Evolutionary conservation across 208 protist species (phyloP), one percentile per base, ranked within the genome.

Genomic region (Leishmania aethiopica): DNA sequence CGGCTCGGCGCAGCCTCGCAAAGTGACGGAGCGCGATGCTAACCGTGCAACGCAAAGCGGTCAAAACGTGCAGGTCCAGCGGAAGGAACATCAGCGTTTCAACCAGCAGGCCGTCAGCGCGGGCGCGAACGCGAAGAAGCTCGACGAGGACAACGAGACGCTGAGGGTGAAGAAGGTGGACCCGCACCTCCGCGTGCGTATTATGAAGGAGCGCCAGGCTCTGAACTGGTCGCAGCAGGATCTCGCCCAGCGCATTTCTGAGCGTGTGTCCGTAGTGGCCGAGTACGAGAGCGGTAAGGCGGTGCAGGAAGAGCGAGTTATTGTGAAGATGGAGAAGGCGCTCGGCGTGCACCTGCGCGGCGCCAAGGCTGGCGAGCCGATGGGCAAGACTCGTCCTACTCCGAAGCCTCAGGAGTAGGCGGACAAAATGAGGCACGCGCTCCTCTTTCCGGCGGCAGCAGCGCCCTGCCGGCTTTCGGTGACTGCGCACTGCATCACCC

Each of bases 231-330:
- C 91, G 0, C 94, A 97, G 80, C 90, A 96, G 70, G 94, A 98
- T 40, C 86, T 98, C 6, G 96, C 96, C 3, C 91, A 95, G 79
- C 83, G 84, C 57, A 97, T 97, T 53, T 89, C 92, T 4, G 94
- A 98, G 86, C 91, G 92, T 32, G 93, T 85, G n/a, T 92, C 88
- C 1, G 91, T 97, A 17, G 94, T 98, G 72, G 93, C 90, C 17
- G 96, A 99, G 82, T 99, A 99, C 80, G 98, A 99, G 81, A 97
- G 81, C 76, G 97, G 97, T 28, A 97, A 95, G 86, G 98, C 96
- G 15, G 93, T 99, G 42, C 96, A 96, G 5, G 97, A 98, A 71
- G 93, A 98, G 82, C 91, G 95, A 42, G 88, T 99, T 40, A 81
- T 99, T 42, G 83, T 95, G 22, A 98, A 98, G 89, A 97, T 99